Conservation (phyloP, 345 rosid genomes). For the Brassica nigra region DNA sequence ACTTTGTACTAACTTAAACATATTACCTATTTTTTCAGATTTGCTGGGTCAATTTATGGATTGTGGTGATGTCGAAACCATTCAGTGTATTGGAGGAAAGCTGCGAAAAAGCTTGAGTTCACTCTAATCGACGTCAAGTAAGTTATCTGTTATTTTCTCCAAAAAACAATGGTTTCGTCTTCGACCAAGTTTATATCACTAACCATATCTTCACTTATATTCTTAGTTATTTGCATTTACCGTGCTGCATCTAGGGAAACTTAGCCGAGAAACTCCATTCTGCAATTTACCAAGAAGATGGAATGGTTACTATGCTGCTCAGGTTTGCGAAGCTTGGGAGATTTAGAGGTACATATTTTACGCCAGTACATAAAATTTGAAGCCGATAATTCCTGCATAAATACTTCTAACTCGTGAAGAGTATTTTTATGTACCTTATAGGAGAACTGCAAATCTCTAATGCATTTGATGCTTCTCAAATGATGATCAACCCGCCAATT, state of each 20-base stretch:
- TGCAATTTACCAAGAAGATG: background rate
- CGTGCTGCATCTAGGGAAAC: background rate
- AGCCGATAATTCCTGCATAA: no score
- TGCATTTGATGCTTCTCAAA: background rate
- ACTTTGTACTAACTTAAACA: no score
- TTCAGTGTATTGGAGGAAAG: no score
- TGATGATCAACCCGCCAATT: background rate
- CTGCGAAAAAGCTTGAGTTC: no score
- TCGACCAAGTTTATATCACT: background rate
- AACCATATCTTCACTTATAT: background rate
- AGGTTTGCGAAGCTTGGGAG: background rate
- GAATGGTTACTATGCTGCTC: background rate
- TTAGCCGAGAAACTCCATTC: background rate
- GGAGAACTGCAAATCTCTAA: background rate
- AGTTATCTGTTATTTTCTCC: no score
- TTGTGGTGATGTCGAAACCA: background rate
- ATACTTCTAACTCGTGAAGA: no score
- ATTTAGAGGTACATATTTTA: background rate
- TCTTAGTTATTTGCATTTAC: background rate
- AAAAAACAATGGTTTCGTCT: no score
- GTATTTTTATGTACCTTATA: no score
- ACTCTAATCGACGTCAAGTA: no score
- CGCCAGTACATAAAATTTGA: no score
- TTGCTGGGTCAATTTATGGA: background rate
- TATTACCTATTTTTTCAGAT: background rate